Base-by-base conservation (phyloP, 73 alveolate species). In the Tetrahymena elliotti region DNA sequence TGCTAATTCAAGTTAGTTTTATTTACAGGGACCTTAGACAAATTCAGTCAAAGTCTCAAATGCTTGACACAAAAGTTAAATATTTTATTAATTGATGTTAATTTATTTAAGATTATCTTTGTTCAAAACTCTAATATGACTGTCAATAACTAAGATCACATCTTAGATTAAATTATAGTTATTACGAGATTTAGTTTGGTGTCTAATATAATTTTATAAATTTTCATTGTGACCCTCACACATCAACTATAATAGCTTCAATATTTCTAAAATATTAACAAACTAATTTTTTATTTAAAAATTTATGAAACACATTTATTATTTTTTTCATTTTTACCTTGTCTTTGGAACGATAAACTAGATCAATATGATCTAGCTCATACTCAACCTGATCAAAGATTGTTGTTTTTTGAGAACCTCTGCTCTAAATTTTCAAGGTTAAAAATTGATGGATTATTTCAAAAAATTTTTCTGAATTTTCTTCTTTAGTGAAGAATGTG, bases 21-120 rank as follows among this genome's bases (percentile, higher is more conserved):
- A 93, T 38, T 93, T 94, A 97, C 99, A 97, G 6, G 99, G 99
- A 16, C 99, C 99, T 84, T 97, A 88, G 41, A 97, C 95, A 37
- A 93, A 93, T 93, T 97, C 99, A 35, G 97, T 96, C 2, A 97
- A 95, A 35, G 97, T 83, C n/a, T 97, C 98, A 52, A 96, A 94
- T 2, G 96, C 47, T 24, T 94, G 20, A 93, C 84, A 68, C 38
- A 68, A 68, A 27, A 68, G 20, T 6, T 68, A 35, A 27, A 68
- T 68, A 31, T 68, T 68, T 27, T 31, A 27, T 24, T 68, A 68
- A n/a, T 68, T 68, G 3, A 68, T 68, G n/a, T 68, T 83, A 6
- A 94, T 94, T 1, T 7, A 24, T 11, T 34, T 38, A 83, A 37
- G 34, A 35, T 83, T 84, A 34, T 94, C 88, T 11, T 52, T 37